phyloP scores from a whole-genome alignment of 1,139 yeast species.

The Chernovozyma sophiae-reginae region DNA sequence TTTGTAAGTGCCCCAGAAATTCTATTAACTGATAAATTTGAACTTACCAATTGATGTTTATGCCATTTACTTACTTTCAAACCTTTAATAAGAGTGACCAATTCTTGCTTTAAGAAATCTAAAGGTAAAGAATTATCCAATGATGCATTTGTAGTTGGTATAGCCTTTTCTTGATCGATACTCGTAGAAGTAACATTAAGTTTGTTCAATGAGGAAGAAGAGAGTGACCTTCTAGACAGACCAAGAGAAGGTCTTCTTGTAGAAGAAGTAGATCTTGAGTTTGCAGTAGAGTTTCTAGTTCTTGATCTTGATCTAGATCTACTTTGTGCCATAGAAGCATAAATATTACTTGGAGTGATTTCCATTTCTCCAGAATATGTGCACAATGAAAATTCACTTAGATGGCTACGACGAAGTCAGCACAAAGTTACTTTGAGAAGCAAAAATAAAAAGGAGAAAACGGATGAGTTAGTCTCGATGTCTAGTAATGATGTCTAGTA shows the following conservation, averaged over 20 bases:
- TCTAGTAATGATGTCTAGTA: too few relatives aligned
- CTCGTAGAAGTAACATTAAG: conserved; percentile 26
- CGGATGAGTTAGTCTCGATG: too few relatives aligned
- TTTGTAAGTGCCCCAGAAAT: conserved; percentile 93
- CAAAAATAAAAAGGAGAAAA: too few relatives aligned
- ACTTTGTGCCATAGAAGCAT: conserved; percentile 12
- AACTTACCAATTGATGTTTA: conserved; percentile 34
- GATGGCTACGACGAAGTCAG: too few relatives aligned
- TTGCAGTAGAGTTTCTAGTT: conserved; percentile 31
- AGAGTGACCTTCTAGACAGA: conserved; percentile 25
- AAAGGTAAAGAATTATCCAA: conserved; percentile 73
- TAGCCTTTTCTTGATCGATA: conserved; percentile 23
- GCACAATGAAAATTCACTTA: too few relatives aligned
- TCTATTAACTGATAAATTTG: conserved; percentile 47
- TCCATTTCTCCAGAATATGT: too few relatives aligned
- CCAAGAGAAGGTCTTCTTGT: conserved; percentile 34
- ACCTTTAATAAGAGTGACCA: conserved; percentile 60
- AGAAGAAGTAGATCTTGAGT: conserved; percentile 34
- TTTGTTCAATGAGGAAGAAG: conserved; percentile 24
- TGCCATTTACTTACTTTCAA: conserved; percentile 80
- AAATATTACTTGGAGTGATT: conserved; percentile 21
- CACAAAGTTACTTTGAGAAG: too few relatives aligned
- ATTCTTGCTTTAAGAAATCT: conserved; percentile 82
- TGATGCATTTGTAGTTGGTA: conserved; percentile 38
- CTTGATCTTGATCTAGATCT: conserved; percentile 38